Evolutionary conservation across 2,329 filamentous ascomycete genomes (phyloP), one percentile per base, ranked within the genome.

Genomic region (Fusarium sp.): DNA sequence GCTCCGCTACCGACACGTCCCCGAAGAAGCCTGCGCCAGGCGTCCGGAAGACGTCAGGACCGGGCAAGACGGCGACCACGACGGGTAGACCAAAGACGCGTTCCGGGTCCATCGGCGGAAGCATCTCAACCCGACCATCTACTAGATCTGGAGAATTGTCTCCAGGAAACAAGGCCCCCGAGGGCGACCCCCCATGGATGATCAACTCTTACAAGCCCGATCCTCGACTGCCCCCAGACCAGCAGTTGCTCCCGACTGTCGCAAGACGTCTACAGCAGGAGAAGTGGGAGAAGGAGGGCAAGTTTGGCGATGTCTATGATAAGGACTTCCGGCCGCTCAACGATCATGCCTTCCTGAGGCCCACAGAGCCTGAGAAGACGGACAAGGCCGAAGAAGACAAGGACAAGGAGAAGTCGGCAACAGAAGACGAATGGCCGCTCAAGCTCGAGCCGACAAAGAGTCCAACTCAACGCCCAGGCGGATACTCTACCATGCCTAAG

Each of bases 171-270:
- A 90, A 94, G 79, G 90, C 92, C 46, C 95, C 95, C 1, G 96
- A 98, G 85, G 96, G 96, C 22, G 96, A 98, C 62, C 95, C 96
- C 11, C 96, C 96, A 60, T 99, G 96, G 96, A 90, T 98, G 83
- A 90, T 96, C 53, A 94, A 93, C 24, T 94, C 97, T 83, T 99
- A 98, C 83, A 97, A 97, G 79, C 96, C 96, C 1, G 96, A 99
- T 80, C 96, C 96, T 33, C 92, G 95, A 69, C 86, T 99, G 36
- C 96, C 96, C 7, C 96, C 95, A 0, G 96, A 99, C 71, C 94
- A 99, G 82, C 96, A 99, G 80, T 91, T 99, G 62, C 90, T 99
- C 12, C 96, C 96, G 1, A 98, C 96, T 0, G 95, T 98, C 71
- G 96, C 96, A 14, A 94, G 93, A 78, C 90, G 94, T 64, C 88